A percentile compares a stretch with the other conserved stretches of the same genome.
Conservation (phyloP, 257 asterid genomes). For the Nicotiana otophora region DNA sequence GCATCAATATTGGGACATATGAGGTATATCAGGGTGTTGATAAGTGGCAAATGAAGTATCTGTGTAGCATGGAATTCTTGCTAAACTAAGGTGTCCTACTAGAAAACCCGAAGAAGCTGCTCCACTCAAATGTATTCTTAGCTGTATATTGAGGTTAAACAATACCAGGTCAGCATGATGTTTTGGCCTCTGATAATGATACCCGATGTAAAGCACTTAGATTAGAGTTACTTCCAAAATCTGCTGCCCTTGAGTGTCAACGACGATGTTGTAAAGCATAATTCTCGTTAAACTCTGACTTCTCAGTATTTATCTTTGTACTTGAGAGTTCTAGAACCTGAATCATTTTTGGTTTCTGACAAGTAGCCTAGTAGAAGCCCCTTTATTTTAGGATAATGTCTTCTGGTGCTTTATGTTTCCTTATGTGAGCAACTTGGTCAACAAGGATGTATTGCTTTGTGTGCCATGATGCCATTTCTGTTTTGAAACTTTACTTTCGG, state of each 20-base stretch:
- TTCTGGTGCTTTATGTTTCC: not conserved
- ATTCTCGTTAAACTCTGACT: not conserved
- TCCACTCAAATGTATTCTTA: not conserved
- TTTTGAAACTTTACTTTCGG: not conserved
- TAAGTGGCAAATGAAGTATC: not conserved
- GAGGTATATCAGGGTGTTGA: not conserved
- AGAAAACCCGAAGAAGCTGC: not conserved
- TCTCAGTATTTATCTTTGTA: not conserved
- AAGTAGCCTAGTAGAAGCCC: not conserved
- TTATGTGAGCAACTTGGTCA: not conserved
- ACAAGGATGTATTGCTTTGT: not conserved
- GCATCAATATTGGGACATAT: not conserved
- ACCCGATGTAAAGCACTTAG: not conserved
- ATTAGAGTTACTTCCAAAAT: not conserved
- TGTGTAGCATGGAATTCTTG: not conserved
- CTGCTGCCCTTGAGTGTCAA: constrained; percentile 1
- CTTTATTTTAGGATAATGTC: not conserved
- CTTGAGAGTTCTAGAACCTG: not conserved
- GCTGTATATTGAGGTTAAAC: not conserved
- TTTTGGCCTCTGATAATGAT: not conserved
- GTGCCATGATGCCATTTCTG: not conserved
- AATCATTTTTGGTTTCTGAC: not conserved
- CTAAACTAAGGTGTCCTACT: not conserved
- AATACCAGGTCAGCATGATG: not conserved
- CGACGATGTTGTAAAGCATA: not conserved